Evolutionary conservation across 2,329 filamentous ascomycete species (phyloP), one percentile per base, ranked within the genome.

Genomic region (Fusarium siculi): DNA sequence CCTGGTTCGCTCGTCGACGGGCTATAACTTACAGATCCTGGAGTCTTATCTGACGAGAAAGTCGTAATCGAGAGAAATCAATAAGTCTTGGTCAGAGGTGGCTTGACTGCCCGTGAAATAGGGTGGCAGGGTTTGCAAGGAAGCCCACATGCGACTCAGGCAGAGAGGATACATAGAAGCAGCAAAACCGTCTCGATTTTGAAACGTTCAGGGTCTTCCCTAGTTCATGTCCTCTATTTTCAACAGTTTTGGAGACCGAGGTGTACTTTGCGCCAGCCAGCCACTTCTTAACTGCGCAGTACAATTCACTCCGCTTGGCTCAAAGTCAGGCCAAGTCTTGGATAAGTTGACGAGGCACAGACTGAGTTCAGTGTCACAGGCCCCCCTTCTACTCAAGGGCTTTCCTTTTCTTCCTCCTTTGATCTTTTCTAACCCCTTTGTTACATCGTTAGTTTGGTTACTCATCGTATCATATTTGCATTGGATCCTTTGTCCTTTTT

Each of bases 311-410:
- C 50, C 50, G 40, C 50, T 54, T 42, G 36, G 34, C 34, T 40
- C 9, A 52, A 36, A 36, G 49, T 36, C 49, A 36, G n/a, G 23
- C 19, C 50, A 40, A 28, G 36, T 54, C 36, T 49, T 64, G 36
- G 46, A 37, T 42, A 32, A 52, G 49, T 36, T 25, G 32, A 56
- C 40, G 66, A 70, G 68, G 65, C 61, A 72, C 68, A 72, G 69
- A 54, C 63, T 65, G 39, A 34, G 39, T 42, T 64, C 40, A 73
- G 72, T 72, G 56, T 52, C 50, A 56, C 58, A 63, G 49, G 61
- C 57, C 67, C 62, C 65, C 65, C 63, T 68, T 74, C 63, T 36
- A 40, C 66, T 68, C 52, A 73, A 73, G 65, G 70, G 63, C 56
- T 56, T 61, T 63, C 67, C 49, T 37, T 46, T 63, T 63, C 53